Conservation (phyloP, 2,329 filamentous ascomycete species). For the Talaromyces sp. region DNA sequence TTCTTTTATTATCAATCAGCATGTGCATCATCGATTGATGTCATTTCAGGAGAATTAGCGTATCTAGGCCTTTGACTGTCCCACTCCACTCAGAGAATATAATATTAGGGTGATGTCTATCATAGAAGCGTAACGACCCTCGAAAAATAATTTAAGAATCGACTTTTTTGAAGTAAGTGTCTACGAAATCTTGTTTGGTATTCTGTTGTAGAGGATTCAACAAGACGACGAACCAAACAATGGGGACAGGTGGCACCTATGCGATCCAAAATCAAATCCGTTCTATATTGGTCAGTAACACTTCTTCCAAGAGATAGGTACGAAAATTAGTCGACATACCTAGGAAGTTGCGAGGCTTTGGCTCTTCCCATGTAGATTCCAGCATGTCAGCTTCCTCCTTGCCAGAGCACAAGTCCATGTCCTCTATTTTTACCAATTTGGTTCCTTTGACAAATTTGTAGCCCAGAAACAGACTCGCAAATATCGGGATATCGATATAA, state of each 20-base stretch:
- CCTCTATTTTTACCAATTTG: slow-evolving; percentile 32
- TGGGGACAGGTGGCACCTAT: not conserved
- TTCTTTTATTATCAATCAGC: too few relatives aligned
- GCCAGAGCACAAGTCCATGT: slow-evolving; percentile 30
- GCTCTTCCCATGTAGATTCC: slow-evolving; percentile 33
- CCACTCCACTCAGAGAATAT: too few relatives aligned
- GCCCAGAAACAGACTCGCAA: slow-evolving; percentile 52
- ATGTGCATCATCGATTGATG: too few relatives aligned
- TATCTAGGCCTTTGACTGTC: too few relatives aligned
- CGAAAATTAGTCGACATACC: slow-evolving; percentile 17
- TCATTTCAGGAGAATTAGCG: too few relatives aligned
- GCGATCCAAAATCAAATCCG: slow-evolving; percentile 40
- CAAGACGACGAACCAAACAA: too few relatives aligned
- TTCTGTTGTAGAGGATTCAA: too few relatives aligned
- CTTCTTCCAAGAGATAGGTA: not conserved
- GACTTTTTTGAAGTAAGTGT: too few relatives aligned
- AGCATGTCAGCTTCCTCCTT: slow-evolving; percentile 28
- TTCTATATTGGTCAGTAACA: slow-evolving; percentile 19
- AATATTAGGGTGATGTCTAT: too few relatives aligned
- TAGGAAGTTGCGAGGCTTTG: slow-evolving; percentile 33
- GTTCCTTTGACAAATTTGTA: slow-evolving; percentile 40
- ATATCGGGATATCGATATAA: slow-evolving; percentile 62
- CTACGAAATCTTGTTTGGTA: too few relatives aligned
- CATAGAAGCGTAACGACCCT: too few relatives aligned
- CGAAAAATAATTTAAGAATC: too few relatives aligned